Percentiles rank a stretch among this genome's conserved stretches.
Conservation (phyloP, 169 alveolate species). For the Blepharisma undulans region DNA sequence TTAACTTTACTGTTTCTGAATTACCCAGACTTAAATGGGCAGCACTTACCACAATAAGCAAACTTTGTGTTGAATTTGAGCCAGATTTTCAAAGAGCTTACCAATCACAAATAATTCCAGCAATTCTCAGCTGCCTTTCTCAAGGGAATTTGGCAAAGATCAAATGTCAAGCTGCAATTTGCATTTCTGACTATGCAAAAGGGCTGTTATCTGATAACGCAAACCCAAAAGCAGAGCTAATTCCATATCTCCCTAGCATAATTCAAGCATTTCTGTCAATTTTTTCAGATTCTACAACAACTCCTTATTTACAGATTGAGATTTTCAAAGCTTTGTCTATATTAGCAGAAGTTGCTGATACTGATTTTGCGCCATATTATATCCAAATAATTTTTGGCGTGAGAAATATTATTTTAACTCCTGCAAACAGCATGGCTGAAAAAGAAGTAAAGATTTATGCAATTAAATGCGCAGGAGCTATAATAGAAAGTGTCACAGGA, state of each 20-base stretch:
- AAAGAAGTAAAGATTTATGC: neutral
- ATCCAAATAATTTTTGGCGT: neutral
- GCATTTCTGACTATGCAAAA: slow-evolving; percentile 11
- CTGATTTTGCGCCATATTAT: neutral
- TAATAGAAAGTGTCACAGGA: neutral
- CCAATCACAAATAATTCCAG: neutral
- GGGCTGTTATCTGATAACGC: slow-evolving; percentile 1
- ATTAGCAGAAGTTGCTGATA: neutral
- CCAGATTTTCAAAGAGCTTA: slow-evolving; percentile 23
- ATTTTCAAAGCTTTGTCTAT: neutral
- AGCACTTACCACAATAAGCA: neutral
- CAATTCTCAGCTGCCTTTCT: neutral
- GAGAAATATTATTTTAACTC: neutral
- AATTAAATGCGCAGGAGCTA: neutral
- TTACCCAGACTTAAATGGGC: slow-evolving; percentile 23
- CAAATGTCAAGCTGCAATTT: slow-evolving; percentile 8
- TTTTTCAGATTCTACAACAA: neutral
- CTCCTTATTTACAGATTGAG: neutral
- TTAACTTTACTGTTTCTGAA: neutral
- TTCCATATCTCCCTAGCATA: neutral
- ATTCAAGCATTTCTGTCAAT: neutral
- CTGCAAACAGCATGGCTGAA: neutral
- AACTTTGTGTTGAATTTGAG: slow-evolving; percentile 10
- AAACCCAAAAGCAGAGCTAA: neutral
- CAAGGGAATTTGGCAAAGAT: neutral